Conservation (phyloP, 169 alveolate species). For the Cryptosporidium tyzzeri region DNA sequence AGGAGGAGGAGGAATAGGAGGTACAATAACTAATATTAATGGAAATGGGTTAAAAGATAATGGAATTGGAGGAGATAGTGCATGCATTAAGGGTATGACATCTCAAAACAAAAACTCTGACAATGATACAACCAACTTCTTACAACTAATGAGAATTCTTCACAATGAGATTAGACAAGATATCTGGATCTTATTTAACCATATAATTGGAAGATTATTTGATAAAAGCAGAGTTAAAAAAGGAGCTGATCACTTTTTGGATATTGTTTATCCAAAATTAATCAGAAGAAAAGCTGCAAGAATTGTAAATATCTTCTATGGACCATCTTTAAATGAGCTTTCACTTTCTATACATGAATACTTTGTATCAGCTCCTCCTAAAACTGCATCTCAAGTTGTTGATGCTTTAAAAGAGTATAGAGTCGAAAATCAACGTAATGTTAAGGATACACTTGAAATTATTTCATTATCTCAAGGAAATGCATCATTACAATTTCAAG, state of each 20-base stretch:
- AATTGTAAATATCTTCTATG: constrained; percentile 74
- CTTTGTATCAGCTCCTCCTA: constrained; percentile 75
- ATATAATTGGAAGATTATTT: constrained; percentile 76
- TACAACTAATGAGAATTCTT: constrained; percentile 76
- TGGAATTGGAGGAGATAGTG: neutral
- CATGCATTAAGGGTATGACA: neutral
- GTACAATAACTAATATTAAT: too few relatives aligned
- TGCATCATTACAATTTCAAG: constrained; percentile 78
- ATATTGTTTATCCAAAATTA: constrained; percentile 77
- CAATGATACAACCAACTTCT: constrained; percentile 43
- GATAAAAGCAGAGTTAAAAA: constrained; percentile 74
- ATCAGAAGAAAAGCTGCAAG: constrained; percentile 78
- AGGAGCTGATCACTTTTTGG: constrained; percentile 78
- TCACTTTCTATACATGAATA: constrained; percentile 72
- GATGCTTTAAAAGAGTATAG: constrained; percentile 77
- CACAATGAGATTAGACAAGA: constrained; percentile 79
- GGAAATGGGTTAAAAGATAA: neutral
- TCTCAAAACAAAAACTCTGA: neutral
- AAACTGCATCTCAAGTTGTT: constrained; percentile 80
- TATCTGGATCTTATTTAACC: constrained; percentile 77
- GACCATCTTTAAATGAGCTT: constrained; percentile 73
- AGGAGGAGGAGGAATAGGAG: neutral
- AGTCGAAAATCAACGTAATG: constrained; percentile 73
- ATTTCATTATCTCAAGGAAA: constrained; percentile 78
- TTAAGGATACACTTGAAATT: constrained; percentile 68